Evolutionary conservation across 2,329 filamentous ascomycete genomes (phyloP).

Genomic region (Ambrosiella beaveri): DNA sequence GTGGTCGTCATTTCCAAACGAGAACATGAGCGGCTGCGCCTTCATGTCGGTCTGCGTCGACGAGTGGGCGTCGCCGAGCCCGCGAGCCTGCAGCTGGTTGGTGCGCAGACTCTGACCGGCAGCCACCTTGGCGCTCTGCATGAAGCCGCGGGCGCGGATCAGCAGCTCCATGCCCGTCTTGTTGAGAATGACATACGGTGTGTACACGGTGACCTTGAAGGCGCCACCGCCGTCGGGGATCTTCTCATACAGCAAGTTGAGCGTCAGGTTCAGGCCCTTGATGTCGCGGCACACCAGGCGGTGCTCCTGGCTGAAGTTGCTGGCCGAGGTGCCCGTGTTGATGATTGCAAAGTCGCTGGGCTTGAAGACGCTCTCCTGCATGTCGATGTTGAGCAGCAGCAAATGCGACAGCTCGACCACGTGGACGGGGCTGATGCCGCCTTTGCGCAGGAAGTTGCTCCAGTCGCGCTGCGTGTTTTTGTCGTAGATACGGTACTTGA

Average conservation of each 20-base stretch:
- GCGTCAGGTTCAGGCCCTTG: constrained; percentile 57
- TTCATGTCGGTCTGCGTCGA: constrained; percentile 10
- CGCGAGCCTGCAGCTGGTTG: neutral
- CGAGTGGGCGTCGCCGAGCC: neutral
- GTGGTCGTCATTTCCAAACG: constrained; percentile 72
- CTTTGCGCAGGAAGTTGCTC: constrained; percentile 95
- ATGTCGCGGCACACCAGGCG: constrained; percentile 69
- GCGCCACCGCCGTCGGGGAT: constrained; percentile 86
- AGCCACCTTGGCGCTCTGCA: constrained; percentile 64
- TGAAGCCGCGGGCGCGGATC: constrained; percentile 74
- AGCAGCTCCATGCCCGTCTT: constrained; percentile 82
- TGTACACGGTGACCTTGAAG: constrained; percentile 90
- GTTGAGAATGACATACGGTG: constrained; percentile 87
- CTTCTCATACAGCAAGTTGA: constrained; percentile 79
- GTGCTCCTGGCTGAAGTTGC: constrained; percentile 70
- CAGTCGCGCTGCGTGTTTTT: constrained; percentile 98
- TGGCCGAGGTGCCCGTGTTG: constrained; percentile 67
- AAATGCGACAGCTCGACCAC: constrained; percentile 92
- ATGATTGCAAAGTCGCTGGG: constrained; percentile 94
- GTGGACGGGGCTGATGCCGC: constrained; percentile 90
- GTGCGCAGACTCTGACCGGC: constrained; percentile 51
- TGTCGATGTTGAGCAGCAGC: constrained; percentile 78
- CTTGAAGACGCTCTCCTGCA: constrained; percentile 92
- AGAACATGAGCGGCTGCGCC: constrained; percentile 87
- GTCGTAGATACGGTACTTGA: constrained; percentile 98